Conservation (phyloP, 2,329 filamentous ascomycete species). For the Trichoderma atrobrunneum region DNA sequence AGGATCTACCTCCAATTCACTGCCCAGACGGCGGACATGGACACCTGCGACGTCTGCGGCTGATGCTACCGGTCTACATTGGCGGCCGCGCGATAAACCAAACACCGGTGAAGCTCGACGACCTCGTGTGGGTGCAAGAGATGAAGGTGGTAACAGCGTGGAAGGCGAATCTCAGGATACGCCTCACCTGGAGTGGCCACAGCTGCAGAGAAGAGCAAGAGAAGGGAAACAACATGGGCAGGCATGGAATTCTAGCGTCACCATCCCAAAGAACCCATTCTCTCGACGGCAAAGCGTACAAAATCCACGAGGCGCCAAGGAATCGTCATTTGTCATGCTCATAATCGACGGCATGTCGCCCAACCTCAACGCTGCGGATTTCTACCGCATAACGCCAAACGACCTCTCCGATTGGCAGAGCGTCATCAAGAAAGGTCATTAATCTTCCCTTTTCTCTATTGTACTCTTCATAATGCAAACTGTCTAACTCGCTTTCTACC, state of each 20-base stretch:
- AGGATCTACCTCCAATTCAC: not conserved
- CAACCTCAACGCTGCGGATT: constrained; percentile 64
- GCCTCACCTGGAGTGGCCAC: constrained; percentile 2
- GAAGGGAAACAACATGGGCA: not conserved
- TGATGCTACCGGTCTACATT: not conserved
- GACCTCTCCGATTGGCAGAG: constrained; percentile 67
- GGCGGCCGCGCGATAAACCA: not conserved
- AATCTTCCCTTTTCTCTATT: not conserved
- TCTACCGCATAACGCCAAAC: constrained; percentile 62
- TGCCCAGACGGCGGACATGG: not conserved
- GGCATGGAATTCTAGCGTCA: not conserved
- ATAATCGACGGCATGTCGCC: constrained; percentile 58
- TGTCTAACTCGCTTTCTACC: not conserved
- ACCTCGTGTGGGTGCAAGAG: not conserved
- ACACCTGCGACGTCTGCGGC: not conserved
- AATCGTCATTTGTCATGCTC: constrained; percentile 40
- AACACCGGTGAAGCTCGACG: not conserved
- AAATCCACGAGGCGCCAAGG: not conserved
- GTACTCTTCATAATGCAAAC: not conserved
- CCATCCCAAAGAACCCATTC: not conserved
- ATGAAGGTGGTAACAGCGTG: not conserved
- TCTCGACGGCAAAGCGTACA: not conserved
- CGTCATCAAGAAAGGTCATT: constrained; percentile 57
- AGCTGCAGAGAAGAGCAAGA: not conserved
- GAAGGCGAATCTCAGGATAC: not conserved